These are phyloP conservation scores for Gloeopeniophorella convolvens DNA, from an alignment of 768 basidiomycete species.

Conservation along the genomic window DNA sequence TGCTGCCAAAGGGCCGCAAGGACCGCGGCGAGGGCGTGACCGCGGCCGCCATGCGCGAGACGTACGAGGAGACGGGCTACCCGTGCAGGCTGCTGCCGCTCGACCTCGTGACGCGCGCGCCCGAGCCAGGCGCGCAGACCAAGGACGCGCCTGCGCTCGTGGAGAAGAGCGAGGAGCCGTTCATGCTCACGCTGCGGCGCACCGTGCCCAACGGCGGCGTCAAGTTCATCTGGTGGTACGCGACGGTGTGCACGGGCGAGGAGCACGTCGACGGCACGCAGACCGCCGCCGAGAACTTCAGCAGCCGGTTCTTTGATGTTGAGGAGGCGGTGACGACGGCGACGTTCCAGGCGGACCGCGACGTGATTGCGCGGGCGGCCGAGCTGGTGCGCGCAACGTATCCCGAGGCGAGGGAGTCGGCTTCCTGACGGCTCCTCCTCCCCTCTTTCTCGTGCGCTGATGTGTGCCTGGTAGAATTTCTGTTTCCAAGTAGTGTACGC, in stretches of 20 bases:
- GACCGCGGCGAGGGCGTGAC: slow-evolving; percentile 49
- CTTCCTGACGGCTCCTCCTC: too few relatives aligned
- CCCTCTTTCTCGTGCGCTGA: too few relatives aligned
- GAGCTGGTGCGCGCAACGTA: slow-evolving; percentile 11
- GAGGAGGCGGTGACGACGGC: slow-evolving; percentile 2
- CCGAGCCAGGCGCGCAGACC: slow-evolving; percentile 37
- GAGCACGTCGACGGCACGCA: slow-evolving; percentile 23
- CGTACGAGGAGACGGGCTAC: slow-evolving; percentile 62
- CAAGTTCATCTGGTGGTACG: slow-evolving; percentile 51
- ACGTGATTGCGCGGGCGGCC: slow-evolving; percentile 3
- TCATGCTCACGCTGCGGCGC: slow-evolving; percentile 31
- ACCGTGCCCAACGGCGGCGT: slow-evolving; percentile 26
- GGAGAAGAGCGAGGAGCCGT: slow-evolving; percentile 28
- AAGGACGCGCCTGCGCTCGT: slow-evolving; percentile 25
- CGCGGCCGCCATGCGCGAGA: slow-evolving; percentile 50
- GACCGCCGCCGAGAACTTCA: slow-evolving; percentile 22
- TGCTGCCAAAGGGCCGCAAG: slow-evolving; percentile 60
- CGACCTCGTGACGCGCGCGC: slow-evolving; percentile 50
- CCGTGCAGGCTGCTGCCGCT: slow-evolving; percentile 43
- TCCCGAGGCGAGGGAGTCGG: slow-evolving; percentile 2
- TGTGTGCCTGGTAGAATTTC: too few relatives aligned
- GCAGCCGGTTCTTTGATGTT: slow-evolving; percentile 4
- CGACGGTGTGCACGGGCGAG: slow-evolving; percentile 31
- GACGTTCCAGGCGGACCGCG: slow-evolving; percentile 13
- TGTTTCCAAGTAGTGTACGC: too few relatives aligned